phyloP scores from a whole-genome alignment of 148 eudicot genomes.

The Camellia sinensis region DNA sequence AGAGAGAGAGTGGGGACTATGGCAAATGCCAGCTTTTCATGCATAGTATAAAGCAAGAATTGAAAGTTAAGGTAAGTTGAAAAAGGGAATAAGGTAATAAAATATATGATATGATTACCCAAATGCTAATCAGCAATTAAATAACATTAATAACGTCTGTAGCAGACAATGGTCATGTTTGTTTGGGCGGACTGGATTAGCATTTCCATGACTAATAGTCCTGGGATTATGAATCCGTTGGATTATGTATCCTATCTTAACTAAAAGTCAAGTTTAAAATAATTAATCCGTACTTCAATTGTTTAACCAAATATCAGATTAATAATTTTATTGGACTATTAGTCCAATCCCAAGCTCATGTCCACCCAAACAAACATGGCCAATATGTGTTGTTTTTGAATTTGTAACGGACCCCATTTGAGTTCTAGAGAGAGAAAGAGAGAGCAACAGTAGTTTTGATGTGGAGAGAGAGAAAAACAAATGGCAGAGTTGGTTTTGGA shows the following conservation, averaged over 20 bases:
- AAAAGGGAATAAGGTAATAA: constrained; percentile 2
- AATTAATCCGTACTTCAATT: no score
- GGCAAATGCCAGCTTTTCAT: constrained; percentile 9
- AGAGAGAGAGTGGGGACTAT: neutral
- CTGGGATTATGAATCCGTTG: no score
- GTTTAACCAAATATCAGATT: no score
- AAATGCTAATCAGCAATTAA: constrained; percentile 17
- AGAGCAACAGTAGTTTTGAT: neutral
- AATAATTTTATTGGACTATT: no score
- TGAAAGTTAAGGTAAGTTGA: constrained; percentile 8
- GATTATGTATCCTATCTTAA: no score
- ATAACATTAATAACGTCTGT: constrained; percentile 15
- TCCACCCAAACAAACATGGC: no score
- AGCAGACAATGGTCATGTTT: constrained; percentile 31
- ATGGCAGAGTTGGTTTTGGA: neutral
- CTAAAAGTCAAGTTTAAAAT: no score
- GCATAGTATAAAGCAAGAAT: neutral
- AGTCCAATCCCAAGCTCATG: no score
- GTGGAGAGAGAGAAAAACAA: neutral
- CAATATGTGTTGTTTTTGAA: constrained; percentile 21
- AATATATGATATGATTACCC: constrained; percentile 10
- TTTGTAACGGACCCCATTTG: constrained; percentile 23
- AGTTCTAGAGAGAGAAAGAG: constrained; percentile 10
- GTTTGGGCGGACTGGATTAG: no score
- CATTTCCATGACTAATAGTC: no score